These are phyloP conservation scores for Globisporangium splendens DNA, from an alignment of 352 stramenopile species.

Conservation along the genomic window DNA sequence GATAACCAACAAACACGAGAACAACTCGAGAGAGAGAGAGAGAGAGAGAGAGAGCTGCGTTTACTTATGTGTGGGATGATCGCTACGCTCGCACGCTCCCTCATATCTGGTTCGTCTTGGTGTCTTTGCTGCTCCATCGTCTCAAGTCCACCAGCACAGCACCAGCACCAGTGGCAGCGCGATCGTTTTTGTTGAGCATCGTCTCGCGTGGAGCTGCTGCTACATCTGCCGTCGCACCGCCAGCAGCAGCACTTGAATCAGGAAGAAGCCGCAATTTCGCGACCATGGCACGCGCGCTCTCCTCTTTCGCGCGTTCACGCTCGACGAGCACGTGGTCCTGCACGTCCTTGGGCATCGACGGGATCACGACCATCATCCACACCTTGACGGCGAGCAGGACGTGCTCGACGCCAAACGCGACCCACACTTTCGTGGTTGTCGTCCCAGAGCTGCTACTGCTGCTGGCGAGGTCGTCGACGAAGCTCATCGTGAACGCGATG, in stretches of 20 bases:
- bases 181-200: not conserved
- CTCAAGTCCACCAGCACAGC: too few species aligned
- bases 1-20: not conserved
- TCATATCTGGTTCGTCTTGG: too few species aligned
- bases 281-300: slow-evolving; percentile 65
- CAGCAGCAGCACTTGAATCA: not conserved
- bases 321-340: slow-evolving; percentile 45
- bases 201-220: not conserved
- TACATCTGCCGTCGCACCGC: not conserved
- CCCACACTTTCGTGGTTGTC: slow-evolving; percentile 60
- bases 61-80: too few species aligned
- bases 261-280: slow-evolving; percentile 21
- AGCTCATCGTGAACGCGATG: slow-evolving; percentile 83
- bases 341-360: slow-evolving; percentile 51
- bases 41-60: too few species aligned
- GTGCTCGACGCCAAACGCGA: slow-evolving; percentile 78
- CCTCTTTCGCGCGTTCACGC: slow-evolving; percentile 59
- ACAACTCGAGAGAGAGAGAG: too few species aligned
- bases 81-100: too few species aligned
- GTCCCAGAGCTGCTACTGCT: slow-evolving; percentile 10
- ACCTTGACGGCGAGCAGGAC: slow-evolving; percentile 59
- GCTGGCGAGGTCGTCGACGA: slow-evolving; percentile 39
- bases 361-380: slow-evolving; percentile 56
- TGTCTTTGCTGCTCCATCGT: too few species aligned
- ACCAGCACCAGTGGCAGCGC: too few species aligned